Evolutionary conservation across 1,139 yeast species (phyloP).

Genomic region (Geotrichum australiense): DNA sequence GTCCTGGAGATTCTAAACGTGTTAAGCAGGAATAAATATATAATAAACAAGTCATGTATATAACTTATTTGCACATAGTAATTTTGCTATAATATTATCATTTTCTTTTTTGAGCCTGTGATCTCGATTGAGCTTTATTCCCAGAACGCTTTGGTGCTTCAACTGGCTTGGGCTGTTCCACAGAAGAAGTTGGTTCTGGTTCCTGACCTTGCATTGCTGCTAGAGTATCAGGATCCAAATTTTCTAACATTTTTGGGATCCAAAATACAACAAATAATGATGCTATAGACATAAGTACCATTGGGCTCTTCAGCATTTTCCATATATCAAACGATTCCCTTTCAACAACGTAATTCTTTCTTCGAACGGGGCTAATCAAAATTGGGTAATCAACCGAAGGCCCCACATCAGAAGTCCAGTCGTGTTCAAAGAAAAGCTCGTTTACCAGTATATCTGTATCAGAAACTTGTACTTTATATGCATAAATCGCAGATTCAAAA

Average conservation of each 20-base stretch:
- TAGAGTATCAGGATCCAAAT: conserved; percentile 33
- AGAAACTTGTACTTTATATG: conserved; percentile 27
- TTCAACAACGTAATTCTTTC: conserved; percentile 23
- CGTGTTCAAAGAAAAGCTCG: conserved; percentile 29
- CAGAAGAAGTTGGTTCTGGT: neutral
- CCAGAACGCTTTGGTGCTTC: neutral
- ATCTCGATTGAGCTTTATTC: neutral
- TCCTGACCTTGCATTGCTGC: conserved; percentile 26
- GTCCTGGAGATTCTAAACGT: conserved; percentile 4
- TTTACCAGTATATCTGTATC: conserved; percentile 25
- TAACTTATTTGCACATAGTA: conserved; percentile 1
- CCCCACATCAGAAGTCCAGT: conserved; percentile 26
- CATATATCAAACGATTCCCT: conserved; percentile 32
- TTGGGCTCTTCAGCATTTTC: conserved; percentile 34
- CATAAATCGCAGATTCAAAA: conserved; percentile 18
- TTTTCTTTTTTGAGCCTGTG: conserved; percentile 5
- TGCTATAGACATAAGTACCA: conserved; percentile 33
- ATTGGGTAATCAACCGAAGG: conserved; percentile 30
- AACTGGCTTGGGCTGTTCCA: too few species aligned
- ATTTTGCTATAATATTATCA: neutral
- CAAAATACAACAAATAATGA: conserved; percentile 33
- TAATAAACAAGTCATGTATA: too few species aligned
- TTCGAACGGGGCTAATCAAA: conserved; percentile 20
- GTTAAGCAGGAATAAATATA: too few species aligned
- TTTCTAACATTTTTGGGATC: conserved; percentile 31